Percentiles rank a stretch among this genome's conserved stretches.
Conservation (phyloP, 2,329 filamentous ascomycete genomes). For the Teratosphaeriaceae sp. region DNA sequence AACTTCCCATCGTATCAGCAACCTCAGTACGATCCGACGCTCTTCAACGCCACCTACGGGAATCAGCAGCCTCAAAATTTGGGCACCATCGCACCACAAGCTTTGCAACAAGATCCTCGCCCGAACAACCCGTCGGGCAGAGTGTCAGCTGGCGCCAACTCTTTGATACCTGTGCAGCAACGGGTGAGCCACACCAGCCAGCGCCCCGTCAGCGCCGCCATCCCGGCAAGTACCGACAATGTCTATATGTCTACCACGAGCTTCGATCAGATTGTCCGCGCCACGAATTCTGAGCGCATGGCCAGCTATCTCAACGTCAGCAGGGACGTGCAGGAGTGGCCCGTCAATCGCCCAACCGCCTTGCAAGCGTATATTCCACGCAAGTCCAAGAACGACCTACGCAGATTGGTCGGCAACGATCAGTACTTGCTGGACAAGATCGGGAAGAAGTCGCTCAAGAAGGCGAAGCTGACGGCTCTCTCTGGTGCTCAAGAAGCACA, state of each 20-base stretch:
- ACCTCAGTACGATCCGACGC: constrained; percentile 19
- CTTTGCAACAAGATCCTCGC: constrained; percentile 19
- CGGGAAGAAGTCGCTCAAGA: constrained; percentile 28
- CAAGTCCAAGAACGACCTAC: constrained; percentile 41
- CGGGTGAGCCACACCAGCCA: constrained; percentile 9
- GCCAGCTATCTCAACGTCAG: constrained; percentile 40
- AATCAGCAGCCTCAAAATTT: constrained; percentile 11
- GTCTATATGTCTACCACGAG: constrained; percentile 39
- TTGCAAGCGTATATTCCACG: constrained; percentile 37
- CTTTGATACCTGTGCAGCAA: not conserved
- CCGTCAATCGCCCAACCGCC: constrained; percentile 39
- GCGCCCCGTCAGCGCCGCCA: constrained; percentile 17
- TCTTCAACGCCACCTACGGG: constrained; percentile 15
- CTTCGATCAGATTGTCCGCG: constrained; percentile 34
- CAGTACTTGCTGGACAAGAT: constrained; percentile 34
- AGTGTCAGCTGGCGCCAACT: constrained; percentile 10
- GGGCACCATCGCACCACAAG: constrained; percentile 27
- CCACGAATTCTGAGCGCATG: constrained; percentile 39
- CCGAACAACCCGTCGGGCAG: constrained; percentile 6
- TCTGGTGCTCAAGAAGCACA: constrained; percentile 5
- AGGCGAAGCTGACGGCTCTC: constrained; percentile 6
- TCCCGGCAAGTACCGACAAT: constrained; percentile 22
- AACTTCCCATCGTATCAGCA: constrained; percentile 19
- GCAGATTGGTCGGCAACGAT: constrained; percentile 36
- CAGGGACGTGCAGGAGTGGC: constrained; percentile 34